Percentiles rank a stretch among this genome's conserved stretches.
Evolutionary conservation across 768 basidiomycete genomes (phyloP).

Genomic region (Boletus subparvulus): DNA sequence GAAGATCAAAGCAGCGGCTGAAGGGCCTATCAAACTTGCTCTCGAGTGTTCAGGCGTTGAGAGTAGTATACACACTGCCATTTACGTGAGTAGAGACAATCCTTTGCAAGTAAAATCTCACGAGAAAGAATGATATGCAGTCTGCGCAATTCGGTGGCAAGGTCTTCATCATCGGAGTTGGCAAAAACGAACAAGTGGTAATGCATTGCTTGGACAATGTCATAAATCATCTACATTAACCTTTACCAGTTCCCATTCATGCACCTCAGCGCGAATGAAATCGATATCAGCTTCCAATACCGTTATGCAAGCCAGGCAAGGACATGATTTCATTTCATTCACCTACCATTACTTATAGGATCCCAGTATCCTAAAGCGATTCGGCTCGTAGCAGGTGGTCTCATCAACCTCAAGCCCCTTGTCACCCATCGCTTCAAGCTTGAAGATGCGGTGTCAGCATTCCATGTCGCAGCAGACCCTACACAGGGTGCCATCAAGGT

Average conservation of each 20-base stretch:
- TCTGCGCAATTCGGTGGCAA: conserved; percentile 65
- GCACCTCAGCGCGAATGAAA: conserved; percentile 69
- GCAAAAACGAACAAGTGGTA: conserved; percentile 60
- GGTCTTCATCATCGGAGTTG: conserved; percentile 70
- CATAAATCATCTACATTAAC: not conserved
- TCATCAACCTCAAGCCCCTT: conserved; percentile 73
- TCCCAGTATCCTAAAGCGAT: conserved; percentile 80
- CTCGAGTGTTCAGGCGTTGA: conserved; percentile 68
- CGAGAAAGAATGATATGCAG: conserved; percentile 28
- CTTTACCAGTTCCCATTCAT: conserved; percentile 61
- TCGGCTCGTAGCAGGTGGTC: conserved; percentile 69
- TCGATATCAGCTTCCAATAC: conserved; percentile 68
- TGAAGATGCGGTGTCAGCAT: conserved; percentile 73
- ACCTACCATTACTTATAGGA: not conserved
- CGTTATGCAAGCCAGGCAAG: conserved; percentile 63
- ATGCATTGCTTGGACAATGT: conserved; percentile 12
- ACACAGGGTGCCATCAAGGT: conserved; percentile 69
- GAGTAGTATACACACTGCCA: conserved; percentile 58
- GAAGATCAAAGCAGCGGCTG: conserved; percentile 52
- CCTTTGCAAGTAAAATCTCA: not conserved
- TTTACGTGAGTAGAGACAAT: conserved; percentile 42
- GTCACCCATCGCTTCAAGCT: conserved; percentile 76
- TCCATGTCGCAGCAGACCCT: conserved; percentile 72
- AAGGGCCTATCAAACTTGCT: conserved; percentile 47
- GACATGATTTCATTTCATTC: not conserved